Percentiles rank a stretch among this genome's conserved stretches.
These are phyloP conservation scores for Ehretia macrophylla DNA, from an alignment of 257 asterid genomes.

Conservation along the genomic window DNA sequence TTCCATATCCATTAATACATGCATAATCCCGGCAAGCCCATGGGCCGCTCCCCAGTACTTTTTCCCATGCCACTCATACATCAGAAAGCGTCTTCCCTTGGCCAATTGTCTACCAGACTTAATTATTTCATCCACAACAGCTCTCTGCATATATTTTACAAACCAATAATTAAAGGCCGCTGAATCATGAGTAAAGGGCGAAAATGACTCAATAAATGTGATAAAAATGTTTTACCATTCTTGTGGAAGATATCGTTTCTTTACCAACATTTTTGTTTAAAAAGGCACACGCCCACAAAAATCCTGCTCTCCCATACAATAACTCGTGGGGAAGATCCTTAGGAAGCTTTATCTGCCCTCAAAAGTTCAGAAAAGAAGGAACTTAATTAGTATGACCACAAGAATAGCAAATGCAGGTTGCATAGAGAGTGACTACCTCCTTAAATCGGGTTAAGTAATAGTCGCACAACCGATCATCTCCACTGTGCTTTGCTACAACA, in stretches of 20 bases:
- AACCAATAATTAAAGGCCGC: too few relatives aligned
- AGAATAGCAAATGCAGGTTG: background rate
- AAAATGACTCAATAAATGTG: too few relatives aligned
- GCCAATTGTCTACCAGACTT: constrained; percentile 52
- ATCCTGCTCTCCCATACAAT: constrained; percentile 70
- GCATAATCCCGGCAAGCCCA: constrained; percentile 74
- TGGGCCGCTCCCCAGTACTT: constrained; percentile 90
- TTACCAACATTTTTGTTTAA: constrained; percentile 53
- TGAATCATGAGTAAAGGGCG: too few relatives aligned
- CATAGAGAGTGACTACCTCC: constrained; percentile 30
- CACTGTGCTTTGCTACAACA: constrained; percentile 56
- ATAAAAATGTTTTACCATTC: constrained; percentile 30
- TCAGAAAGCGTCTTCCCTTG: constrained; percentile 41
- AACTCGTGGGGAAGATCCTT: constrained; percentile 62
- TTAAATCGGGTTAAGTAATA: constrained; percentile 45
- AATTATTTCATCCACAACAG: constrained; percentile 43
- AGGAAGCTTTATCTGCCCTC: constrained; percentile 41
- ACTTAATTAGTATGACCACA: background rate
- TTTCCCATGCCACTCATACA: constrained; percentile 64
- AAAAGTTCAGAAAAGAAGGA: background rate
- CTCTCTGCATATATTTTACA: constrained; percentile 27
- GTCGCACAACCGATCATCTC: constrained; percentile 44
- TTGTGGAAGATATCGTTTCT: constrained; percentile 44
- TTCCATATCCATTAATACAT: constrained; percentile 50
- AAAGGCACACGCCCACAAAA: constrained; percentile 59